These are phyloP conservation scores for Entelexis paramagnoliae DNA, from an alignment of 1,139 yeast species.

Conservation along the genomic window DNA sequence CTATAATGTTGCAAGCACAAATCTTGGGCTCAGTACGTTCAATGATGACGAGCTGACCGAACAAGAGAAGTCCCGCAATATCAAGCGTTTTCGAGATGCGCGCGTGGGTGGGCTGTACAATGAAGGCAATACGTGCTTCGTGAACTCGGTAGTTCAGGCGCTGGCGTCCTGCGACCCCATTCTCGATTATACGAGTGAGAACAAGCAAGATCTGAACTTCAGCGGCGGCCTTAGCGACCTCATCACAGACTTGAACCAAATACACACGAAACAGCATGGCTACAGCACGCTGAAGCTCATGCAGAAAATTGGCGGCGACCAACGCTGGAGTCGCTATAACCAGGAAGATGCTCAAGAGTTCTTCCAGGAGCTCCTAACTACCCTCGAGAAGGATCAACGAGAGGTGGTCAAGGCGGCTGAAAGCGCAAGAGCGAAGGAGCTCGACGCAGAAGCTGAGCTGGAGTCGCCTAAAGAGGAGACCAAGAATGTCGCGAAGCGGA, in stretches of 20 bases:
- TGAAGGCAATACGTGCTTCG: conserved; percentile 89
- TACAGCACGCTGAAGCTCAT: conserved; percentile 58
- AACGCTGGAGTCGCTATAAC: conserved; percentile 68
- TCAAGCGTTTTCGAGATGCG: conserved; percentile 26
- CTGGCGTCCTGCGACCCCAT: conserved; percentile 66
- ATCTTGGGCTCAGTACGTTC: conserved; percentile 23
- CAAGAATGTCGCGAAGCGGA: conserved; percentile 7
- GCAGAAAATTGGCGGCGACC: conserved; percentile 67
- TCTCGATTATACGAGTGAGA: conserved; percentile 44
- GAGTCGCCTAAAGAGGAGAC: not conserved
- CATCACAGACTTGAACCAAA: conserved; percentile 32
- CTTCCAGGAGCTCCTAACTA: conserved; percentile 65
- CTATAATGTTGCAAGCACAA: conserved; percentile 26
- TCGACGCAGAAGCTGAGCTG: not conserved
- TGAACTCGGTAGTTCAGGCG: conserved; percentile 81
- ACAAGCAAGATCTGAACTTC: conserved; percentile 20
- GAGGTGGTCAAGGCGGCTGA: not conserved
- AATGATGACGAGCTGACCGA: conserved; percentile 26
- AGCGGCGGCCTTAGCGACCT: conserved; percentile 26
- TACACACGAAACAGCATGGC: conserved; percentile 31
- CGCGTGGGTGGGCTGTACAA: conserved; percentile 70
- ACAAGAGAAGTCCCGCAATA: conserved; percentile 25
- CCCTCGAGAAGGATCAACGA: conserved; percentile 53
- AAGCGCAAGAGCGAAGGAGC: not conserved
- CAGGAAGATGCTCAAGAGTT: conserved; percentile 96